Evolutionary conservation across 345 rosid genomes (phyloP), one percentile per base, ranked within the genome.

Genomic region (Sisymbrium altissimum): DNA sequence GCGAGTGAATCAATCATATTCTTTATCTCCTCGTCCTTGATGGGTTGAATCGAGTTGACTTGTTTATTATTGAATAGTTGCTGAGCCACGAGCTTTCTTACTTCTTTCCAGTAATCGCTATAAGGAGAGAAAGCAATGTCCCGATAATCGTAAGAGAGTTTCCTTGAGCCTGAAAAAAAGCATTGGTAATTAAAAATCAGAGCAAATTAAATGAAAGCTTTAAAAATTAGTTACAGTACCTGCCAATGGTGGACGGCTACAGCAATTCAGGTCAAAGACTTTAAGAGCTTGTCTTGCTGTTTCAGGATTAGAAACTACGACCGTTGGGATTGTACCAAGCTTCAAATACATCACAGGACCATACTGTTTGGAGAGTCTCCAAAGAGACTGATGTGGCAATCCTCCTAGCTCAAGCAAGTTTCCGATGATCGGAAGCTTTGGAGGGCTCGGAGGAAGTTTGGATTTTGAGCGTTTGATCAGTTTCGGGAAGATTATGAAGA

Each of bases 311-410:
- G 88, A 86, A 54, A 86, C 71, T 27, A 87, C 54, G 0, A 86
- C 11, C 7, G 75, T 30, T 19, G 81, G 77, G 32, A 59, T 54
- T 10, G 4, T 48, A 7, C 88, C 92, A 4, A 87, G 75, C 19
- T 70, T 65, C n/a, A 86, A 9, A 23, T 71, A 74, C 82, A 87
- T 66, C 14, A 89, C 77, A 6, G 90, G 79, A 53, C 88, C 91
- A 58, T 81, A 82, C 44, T 75, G 76, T 10, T 66, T 64, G 1
- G 92, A 87, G 6, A 89, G 85, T 0, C 72, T 56, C 78, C 82
- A 71, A 9, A 89, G 53, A 55, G 62, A 50, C 4, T 7, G 40
- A 60, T 82, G 88, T 21, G 64, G 81, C 63, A 54, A 4, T 1
- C 77, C 62, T 43, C 32, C n/a, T 75, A 78, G 53, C 3, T 71